Base-by-base conservation (phyloP, 768 basidiomycete genomes). In the Chlorophyllum brunneum region DNA sequence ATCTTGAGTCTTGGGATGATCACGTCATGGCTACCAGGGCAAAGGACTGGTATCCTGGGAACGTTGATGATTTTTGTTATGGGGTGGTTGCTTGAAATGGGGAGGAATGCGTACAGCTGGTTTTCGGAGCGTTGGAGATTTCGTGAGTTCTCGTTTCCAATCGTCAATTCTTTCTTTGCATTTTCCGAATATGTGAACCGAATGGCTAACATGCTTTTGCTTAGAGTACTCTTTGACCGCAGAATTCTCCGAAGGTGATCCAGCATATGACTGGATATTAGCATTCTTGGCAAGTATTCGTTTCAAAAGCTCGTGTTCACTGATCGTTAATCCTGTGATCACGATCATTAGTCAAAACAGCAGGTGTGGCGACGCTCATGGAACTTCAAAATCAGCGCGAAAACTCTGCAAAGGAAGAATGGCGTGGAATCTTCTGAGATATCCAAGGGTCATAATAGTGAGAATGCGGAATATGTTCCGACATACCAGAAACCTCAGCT, bases 401-500 rank as follows among this genome's bases (percentile, higher is more conserved):
- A 67, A 23, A 71, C 64, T n/a, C 73, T 74, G 4, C 56, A 64
- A 16, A 63, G 73, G 2, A 70, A 71, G 58, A 76, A 72, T 68
- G 66, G 65, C 18, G 65, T 76, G 11, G 58, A 67, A 11, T 56
- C 69, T 8, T 50, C 55, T 6, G 48, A 55, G 0, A 49, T 58
- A 18, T 54, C 53, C 20, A 51, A 29, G 30, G 50, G 48, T 38
- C 54, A 59, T n/a, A 33, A 42, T 11, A 61, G 62, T 46, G 60
- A 63, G 29, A 63, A 69, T 51, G 72, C 70, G 0, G 74, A 76
- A 33, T 76, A 71, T 56, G 70, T 76, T 0, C 76, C 76, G 0
- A 69, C 66, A 0, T 75, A 71, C 48, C 62, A 67, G 20, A 56
- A 56, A 5, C 70, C 74, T 4, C 75, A 76, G 31, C 60, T 77